Evolutionary conservation across 1,139 yeast species (phyloP).

Genomic region (Suhomyces coccinellae): DNA sequence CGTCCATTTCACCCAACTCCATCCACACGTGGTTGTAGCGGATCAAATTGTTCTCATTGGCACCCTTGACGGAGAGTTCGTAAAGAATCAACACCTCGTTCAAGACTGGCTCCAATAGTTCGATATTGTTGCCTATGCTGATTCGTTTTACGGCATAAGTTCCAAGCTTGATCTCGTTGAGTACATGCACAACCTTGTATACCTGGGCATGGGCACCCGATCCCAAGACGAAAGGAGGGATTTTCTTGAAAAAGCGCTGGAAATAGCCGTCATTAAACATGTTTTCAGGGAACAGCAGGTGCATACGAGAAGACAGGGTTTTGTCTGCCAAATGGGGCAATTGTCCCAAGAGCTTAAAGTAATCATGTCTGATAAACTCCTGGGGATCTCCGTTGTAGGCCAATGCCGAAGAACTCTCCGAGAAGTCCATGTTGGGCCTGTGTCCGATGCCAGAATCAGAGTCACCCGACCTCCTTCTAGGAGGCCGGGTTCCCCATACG

Average conservation of each 20-base stretch:
- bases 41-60: slow-evolving; percentile 60
- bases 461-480: slow-evolving; percentile 7
- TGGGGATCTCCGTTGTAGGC: slow-evolving; percentile 4
- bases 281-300: slow-evolving; percentile 32
- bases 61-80: slow-evolving; percentile 44
- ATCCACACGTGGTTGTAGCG: slow-evolving; percentile 92
- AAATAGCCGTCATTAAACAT: slow-evolving; percentile 75
- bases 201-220: slow-evolving; percentile 86
- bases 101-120: slow-evolving; percentile 67
- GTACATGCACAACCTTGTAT: slow-evolving; percentile 74
- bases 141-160: slow-evolving; percentile 81
- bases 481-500: slow-evolving; percentile 19
- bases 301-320: not conserved
- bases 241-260: slow-evolving; percentile 59
- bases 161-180: slow-evolving; percentile 72
- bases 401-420: not conserved
- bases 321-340: slow-evolving; percentile 20
- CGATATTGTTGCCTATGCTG: slow-evolving; percentile 74
- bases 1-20: slow-evolving; percentile 65
- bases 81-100: slow-evolving; percentile 72
- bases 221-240: slow-evolving; percentile 52
- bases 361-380: slow-evolving; percentile 40
- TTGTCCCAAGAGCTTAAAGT: slow-evolving; percentile 39
- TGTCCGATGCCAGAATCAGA: not conserved
- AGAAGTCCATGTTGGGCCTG: not conserved